Evolutionary conservation across 495 filamentous ascomycete species (phyloP), one percentile per base, ranked within the genome.

Genomic region (Copromyces sp.): DNA sequence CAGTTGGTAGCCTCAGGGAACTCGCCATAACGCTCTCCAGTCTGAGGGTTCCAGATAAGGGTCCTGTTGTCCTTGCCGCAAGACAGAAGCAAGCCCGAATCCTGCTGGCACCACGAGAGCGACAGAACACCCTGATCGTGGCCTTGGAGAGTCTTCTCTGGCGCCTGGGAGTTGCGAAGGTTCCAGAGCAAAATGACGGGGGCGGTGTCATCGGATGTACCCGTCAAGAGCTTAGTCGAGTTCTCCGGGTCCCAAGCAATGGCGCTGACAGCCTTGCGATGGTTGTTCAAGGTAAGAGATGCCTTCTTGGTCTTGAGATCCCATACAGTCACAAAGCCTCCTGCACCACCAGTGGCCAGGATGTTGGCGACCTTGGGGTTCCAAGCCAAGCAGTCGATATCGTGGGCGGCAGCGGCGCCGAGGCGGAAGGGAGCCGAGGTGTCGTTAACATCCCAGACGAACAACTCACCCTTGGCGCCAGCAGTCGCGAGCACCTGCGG

Each of bases 301-400:
- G 97, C 94, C 82, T 95, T 97, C 87, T 96, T 98, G 0, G 91
- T 92, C 85, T 97, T 97, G 59, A 98, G 89, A 85, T 99, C 95
- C 95, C 95, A 99, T 3, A 99, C 94, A 12, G 95, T 98, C 38
- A 98, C 94, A 77, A 97, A 97, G 12, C 95, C 95, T 24, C 94
- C 95, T 75, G 89, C 94, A 78, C 95, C 94, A 74, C 95, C 95
- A 14, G 95, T 97, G 38, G 94, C 96, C 73, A 98, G 82, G 77
- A 99, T 99, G 81, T 99, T 94, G 29, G 94, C 86, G 45, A 98
- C 94, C 84, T 97, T 98, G 77, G 94, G 94, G 83, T 99, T 99
- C 95, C 95, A 99, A 75, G 97, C 95, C 77, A 98, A 84, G 73
- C 93, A 94, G 74, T 98, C 94, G 74, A 98, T 91, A 77, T 98